Conservation (phyloP, 1,284 basidiomycete species). For the Cutaneotrichosporon sp. region DNA sequence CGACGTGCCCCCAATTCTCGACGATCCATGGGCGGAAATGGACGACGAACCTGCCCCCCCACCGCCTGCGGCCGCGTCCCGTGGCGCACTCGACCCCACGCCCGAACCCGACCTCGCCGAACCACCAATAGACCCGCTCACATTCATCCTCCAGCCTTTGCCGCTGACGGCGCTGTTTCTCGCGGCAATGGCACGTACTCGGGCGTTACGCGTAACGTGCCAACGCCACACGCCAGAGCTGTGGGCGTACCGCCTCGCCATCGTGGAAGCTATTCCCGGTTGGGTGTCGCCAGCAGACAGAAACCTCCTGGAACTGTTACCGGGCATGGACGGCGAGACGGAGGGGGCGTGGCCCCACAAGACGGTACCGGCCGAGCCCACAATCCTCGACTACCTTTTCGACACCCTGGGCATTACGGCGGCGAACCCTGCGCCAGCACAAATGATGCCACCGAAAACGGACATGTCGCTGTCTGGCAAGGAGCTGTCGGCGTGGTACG, state of each 20-base stretch:
- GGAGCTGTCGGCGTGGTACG: constrained; percentile 70
- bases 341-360: constrained; percentile 46
- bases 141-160: constrained; percentile 61
- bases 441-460: constrained; percentile 21
- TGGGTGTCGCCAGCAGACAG: constrained; percentile 58
- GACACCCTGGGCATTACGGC: constrained; percentile 3
- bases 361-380: background rate
- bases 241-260: constrained; percentile 63
- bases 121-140: constrained; percentile 38
- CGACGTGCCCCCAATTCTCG: constrained; percentile 14
- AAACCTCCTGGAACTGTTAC: constrained; percentile 60
- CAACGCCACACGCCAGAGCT: constrained; percentile 56
- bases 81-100: background rate
- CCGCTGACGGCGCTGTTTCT: constrained; percentile 59
- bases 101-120: constrained; percentile 4
- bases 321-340: constrained; percentile 54
- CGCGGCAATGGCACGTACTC: constrained; percentile 59
- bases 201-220: constrained; percentile 57
- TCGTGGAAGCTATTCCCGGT: constrained; percentile 69
- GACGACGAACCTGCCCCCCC: background rate
- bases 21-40: constrained; percentile 30
- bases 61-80: background rate
- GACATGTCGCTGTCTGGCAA: constrained; percentile 6
- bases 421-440: background rate
- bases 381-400: constrained; percentile 11